A percentile compares a stretch with the other conserved stretches of the same genome.
Conservation (phyloP, 257 asterid genomes). For the Phtheirospermum japonicum region DNA sequence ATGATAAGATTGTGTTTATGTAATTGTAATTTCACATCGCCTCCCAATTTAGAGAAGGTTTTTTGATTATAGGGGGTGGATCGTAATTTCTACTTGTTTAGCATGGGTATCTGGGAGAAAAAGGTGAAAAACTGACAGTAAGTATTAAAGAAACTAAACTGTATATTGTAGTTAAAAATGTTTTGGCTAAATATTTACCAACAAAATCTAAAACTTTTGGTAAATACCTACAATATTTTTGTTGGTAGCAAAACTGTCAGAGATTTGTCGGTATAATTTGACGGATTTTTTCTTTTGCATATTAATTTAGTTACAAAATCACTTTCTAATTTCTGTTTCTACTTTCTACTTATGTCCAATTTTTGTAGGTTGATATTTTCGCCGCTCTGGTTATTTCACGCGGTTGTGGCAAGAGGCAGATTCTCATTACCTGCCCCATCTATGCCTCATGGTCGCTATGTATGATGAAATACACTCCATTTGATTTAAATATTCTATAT, state of each 20-base stretch:
- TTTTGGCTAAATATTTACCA: too few relatives aligned
- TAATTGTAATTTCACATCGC: background rate
- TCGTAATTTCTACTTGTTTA: too few relatives aligned
- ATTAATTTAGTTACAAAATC: background rate
- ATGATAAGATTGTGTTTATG: background rate
- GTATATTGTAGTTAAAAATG: too few relatives aligned
- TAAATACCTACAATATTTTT: background rate
- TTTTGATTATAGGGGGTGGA: too few relatives aligned
- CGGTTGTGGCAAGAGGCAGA: slow-evolving; percentile 92
- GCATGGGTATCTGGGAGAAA: too few relatives aligned
- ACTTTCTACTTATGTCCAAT: background rate
- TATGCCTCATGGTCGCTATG: slow-evolving; percentile 88
- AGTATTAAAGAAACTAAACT: too few relatives aligned
- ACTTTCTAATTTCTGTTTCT: background rate
- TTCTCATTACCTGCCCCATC: slow-evolving; percentile 99
- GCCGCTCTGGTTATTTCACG: slow-evolving; percentile 95
- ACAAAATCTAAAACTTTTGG: too few relatives aligned
- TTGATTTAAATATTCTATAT: slow-evolving; percentile 18
- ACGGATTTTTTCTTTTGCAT: background rate
- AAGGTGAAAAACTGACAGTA: background rate
- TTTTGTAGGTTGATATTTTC: slow-evolving; percentile 68
- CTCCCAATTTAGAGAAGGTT: background rate
- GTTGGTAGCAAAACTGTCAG: background rate
- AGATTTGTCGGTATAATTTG: background rate
- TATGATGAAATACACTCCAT: slow-evolving; percentile 35